These are phyloP conservation scores for Trichoderma cornu-damae DNA, from an alignment of 2,329 filamentous ascomycete species.

Conservation along the genomic window DNA sequence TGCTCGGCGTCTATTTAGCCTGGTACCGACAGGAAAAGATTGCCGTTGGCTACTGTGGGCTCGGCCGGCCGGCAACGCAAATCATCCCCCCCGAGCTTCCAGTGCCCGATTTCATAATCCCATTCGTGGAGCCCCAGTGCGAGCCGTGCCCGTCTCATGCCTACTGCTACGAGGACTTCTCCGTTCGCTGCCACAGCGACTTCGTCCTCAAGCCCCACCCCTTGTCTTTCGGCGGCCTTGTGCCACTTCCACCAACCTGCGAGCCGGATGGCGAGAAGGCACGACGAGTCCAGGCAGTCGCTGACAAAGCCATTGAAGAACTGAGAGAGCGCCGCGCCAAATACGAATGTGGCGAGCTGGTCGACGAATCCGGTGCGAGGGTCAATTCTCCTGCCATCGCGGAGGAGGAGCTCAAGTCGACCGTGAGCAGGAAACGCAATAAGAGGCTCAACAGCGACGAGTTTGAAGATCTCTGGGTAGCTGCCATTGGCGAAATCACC, in stretches of 20 bases:
- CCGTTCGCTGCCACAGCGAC: slow-evolving; percentile 75
- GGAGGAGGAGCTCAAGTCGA: slow-evolving; percentile 71
- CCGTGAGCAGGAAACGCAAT: slow-evolving; percentile 68
- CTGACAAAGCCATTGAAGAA: slow-evolving; percentile 81
- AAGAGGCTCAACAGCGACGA: slow-evolving; percentile 81
- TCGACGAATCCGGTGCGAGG: slow-evolving; percentile 55
- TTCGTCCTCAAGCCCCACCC: slow-evolving; percentile 84
- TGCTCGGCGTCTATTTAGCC: slow-evolving; percentile 66
- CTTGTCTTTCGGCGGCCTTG: slow-evolving; percentile 69
- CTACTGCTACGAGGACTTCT: slow-evolving; percentile 74
- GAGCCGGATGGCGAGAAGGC: slow-evolving; percentile 93
- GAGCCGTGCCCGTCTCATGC: slow-evolving; percentile 89
- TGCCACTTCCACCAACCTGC: slow-evolving; percentile 85
- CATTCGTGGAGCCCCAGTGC: slow-evolving; percentile 71
- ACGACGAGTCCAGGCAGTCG: slow-evolving; percentile 77
- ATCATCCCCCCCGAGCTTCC: slow-evolving; percentile 46
- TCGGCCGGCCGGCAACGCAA: slow-evolving; percentile 59
- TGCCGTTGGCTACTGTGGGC: slow-evolving; percentile 90
- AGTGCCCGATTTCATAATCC: slow-evolving; percentile 67
- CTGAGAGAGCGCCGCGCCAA: slow-evolving; percentile 79
- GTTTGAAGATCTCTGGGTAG: slow-evolving; percentile 82
- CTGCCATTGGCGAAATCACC: slow-evolving; percentile 67
- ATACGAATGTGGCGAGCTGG: slow-evolving; percentile 78
- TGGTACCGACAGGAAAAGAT: slow-evolving; percentile 95
- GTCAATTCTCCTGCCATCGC: slow-evolving; percentile 54